Evolutionary conservation across 345 rosid species (phyloP).

Genomic region (Hevea brasiliensis): DNA sequence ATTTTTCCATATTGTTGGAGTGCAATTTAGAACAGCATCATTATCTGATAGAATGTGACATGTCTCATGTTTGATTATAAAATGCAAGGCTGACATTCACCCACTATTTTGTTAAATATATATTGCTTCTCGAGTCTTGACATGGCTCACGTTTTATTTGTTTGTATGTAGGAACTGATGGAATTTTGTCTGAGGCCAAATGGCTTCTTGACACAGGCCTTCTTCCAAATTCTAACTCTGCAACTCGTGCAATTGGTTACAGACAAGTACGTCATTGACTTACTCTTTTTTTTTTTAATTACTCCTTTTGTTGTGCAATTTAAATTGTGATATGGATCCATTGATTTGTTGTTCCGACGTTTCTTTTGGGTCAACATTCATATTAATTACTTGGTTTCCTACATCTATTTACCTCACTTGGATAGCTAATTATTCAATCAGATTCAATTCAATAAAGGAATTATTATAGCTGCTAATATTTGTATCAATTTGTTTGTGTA

Average conservation of each 20-base stretch:
- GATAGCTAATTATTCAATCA: neutral
- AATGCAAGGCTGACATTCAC: neutral
- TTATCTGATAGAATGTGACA: neutral
- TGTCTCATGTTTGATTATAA: neutral
- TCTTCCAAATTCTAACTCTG: conserved; percentile 76
- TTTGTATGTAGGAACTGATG: conserved; percentile 45
- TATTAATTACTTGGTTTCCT: neutral
- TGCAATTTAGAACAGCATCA: neutral
- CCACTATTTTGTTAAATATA: neutral
- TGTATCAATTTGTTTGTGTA: neutral
- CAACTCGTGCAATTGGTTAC: conserved; percentile 94
- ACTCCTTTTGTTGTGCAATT: neutral
- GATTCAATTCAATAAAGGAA: neutral
- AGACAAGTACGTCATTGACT: conserved; percentile 52
- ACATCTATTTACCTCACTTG: neutral
- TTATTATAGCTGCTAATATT: neutral
- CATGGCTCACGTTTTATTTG: neutral
- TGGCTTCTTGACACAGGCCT: conserved; percentile 85
- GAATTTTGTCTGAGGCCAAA: conserved; percentile 77
- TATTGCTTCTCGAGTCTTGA: neutral
- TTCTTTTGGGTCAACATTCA: neutral
- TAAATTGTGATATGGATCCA: neutral
- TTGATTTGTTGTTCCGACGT: neutral
- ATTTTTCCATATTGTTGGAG: neutral
- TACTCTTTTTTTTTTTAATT: neutral